Conservation (phyloP, 192 early-diverging fungal species). For the Phycomyces blakesleeanus region DNA sequence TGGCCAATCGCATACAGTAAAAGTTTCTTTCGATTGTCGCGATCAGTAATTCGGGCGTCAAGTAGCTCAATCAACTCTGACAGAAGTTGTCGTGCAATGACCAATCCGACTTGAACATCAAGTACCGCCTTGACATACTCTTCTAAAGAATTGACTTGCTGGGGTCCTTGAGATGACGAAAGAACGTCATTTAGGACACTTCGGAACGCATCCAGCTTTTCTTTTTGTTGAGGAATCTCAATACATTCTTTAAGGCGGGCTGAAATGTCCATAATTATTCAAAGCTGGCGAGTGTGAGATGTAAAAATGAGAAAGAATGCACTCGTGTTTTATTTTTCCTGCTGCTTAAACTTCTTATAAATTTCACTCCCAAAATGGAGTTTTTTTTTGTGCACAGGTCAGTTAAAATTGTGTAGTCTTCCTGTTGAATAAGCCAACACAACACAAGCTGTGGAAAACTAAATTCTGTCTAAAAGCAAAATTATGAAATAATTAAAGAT, state of each 20-base stretch:
- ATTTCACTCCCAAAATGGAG: too few species aligned
- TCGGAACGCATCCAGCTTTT: constrained; percentile 28
- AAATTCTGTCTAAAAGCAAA: too few species aligned
- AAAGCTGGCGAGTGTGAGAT: background rate
- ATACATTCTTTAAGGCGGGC: constrained; percentile 14
- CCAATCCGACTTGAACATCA: constrained; percentile 66
- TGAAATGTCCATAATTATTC: constrained; percentile 19
- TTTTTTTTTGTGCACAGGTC: too few species aligned
- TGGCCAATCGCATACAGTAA: constrained; percentile 65
- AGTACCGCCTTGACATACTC: constrained; percentile 55
- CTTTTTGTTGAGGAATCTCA: constrained; percentile 22
- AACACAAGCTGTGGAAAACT: too few species aligned
- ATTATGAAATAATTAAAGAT: too few species aligned
- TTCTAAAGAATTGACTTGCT: constrained; percentile 20
- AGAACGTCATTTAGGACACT: constrained; percentile 21
- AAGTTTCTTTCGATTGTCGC: constrained; percentile 50
- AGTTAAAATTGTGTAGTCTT: too few species aligned
- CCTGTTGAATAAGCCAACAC: too few species aligned
- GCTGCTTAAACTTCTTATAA: too few species aligned
- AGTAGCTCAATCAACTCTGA: constrained; percentile 65
- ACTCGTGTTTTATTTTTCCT: background rate
- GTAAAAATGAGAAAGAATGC: background rate
- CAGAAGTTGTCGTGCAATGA: constrained; percentile 71
- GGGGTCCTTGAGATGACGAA: background rate
- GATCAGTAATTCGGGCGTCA: constrained; percentile 40